Conservation (phyloP, 1,284 basidiomycete genomes). For the Papiliotrema nemorosa region DNA sequence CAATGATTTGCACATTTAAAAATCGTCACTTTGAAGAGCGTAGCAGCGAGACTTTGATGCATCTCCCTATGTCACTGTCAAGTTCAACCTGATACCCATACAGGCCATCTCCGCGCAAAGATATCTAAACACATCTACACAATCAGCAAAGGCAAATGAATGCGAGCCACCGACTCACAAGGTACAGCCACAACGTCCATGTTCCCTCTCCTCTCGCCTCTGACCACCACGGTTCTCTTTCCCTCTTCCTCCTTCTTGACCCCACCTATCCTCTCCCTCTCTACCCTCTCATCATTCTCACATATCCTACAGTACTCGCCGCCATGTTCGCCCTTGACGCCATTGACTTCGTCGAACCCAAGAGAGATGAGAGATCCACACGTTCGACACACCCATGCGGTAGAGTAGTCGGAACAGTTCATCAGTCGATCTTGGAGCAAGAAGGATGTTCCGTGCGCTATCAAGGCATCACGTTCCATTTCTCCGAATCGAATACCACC, state of each 20-base stretch:
- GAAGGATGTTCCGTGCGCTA: slow-evolving; percentile 98
- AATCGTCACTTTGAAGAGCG: too few relatives aligned
- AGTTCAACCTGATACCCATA: slow-evolving; percentile 56
- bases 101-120: slow-evolving; percentile 58
- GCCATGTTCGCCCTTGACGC: slow-evolving; percentile 52
- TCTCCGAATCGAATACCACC: slow-evolving; percentile 99
- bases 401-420: slow-evolving; percentile 99
- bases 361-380: slow-evolving; percentile 94
- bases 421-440: slow-evolving; percentile 96
- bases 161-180: slow-evolving; percentile 47
- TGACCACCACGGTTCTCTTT: slow-evolving; percentile 35
- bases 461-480: slow-evolving; percentile 98
- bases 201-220: slow-evolving; percentile 56
- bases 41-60: too few relatives aligned
- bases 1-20: too few relatives aligned
- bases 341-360: slow-evolving; percentile 80
- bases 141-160: neutral
- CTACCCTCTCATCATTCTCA: slow-evolving; percentile 44
- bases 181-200: slow-evolving; percentile 93
- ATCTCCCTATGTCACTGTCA: slow-evolving; percentile 29
- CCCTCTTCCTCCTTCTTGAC: slow-evolving; percentile 14
- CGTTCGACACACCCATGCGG: slow-evolving; percentile 93
- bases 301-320: slow-evolving; percentile 90
- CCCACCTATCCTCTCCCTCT: slow-evolving; percentile 3
- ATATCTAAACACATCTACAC: slow-evolving; percentile 73